Evolutionary conservation across 2,329 filamentous ascomycete genomes (phyloP).

Genomic region (Fusarium acutatum): DNA sequence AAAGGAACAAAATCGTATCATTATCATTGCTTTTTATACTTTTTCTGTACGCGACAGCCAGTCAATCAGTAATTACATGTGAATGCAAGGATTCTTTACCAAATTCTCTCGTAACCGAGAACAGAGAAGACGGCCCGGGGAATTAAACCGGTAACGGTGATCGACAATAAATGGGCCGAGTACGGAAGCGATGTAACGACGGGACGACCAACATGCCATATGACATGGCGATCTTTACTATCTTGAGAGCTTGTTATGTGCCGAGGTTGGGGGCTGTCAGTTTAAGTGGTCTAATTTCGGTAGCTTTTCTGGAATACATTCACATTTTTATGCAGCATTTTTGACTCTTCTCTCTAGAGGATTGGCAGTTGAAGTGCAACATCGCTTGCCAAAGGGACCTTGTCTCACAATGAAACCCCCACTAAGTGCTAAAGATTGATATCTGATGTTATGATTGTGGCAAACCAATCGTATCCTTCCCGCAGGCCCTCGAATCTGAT

Average conservation of each 20-base stretch:
- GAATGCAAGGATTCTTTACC: neutral
- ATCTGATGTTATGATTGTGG: neutral
- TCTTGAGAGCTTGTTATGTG: neutral
- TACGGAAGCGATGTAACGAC: neutral
- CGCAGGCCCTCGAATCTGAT: neutral
- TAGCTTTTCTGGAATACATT: neutral
- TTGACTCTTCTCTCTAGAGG: neutral
- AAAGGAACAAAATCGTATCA: neutral
- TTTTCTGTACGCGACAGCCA: neutral
- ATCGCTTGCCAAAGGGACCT: neutral
- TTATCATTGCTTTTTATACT: neutral
- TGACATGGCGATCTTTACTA: neutral
- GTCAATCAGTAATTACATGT: neutral
- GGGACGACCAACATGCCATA: neutral
- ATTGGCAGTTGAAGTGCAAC: neutral
- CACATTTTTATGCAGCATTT: neutral
- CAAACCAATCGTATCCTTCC: neutral
- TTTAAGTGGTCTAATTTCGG: neutral
- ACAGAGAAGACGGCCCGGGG: neutral
- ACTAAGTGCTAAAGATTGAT: neutral
- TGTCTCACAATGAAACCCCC: neutral
- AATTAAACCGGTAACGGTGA: neutral
- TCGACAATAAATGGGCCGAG: neutral
- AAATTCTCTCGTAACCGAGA: neutral
- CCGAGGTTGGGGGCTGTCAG: neutral